phyloP scores from a whole-genome alignment of 495 filamentous ascomycete genomes.

The Xylaria curta region DNA sequence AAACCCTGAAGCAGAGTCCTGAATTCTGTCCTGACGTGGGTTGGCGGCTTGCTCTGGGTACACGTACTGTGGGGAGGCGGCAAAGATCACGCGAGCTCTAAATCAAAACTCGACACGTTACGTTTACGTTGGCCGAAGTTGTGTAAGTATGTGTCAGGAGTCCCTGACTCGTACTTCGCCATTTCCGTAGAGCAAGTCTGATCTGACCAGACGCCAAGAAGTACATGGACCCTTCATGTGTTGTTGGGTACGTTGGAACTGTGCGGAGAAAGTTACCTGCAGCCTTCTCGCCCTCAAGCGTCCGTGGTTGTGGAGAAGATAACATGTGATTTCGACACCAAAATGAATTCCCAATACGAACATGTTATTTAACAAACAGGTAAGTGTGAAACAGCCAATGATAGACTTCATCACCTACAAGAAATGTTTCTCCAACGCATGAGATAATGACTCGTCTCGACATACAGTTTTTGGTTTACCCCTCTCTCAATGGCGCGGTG shows the following conservation, averaged over 20 bases:
- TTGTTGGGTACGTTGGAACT: background rate
- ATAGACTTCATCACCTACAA: background rate
- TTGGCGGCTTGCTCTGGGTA: background rate
- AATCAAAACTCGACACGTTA: background rate
- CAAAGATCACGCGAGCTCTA: background rate
- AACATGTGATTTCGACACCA: background rate
- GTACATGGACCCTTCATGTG: background rate
- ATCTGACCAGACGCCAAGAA: background rate
- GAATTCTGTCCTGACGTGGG: too few species aligned
- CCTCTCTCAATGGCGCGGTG: background rate
- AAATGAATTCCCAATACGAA: background rate
- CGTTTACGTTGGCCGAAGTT: background rate
- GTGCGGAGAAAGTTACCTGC: background rate
- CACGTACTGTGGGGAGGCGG: background rate
- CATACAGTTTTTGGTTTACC: background rate
- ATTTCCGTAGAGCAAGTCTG: background rate
- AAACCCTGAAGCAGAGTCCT: background rate
- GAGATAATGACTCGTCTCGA: background rate
- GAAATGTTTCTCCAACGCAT: background rate
- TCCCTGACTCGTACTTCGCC: background rate
- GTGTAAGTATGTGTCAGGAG: background rate
- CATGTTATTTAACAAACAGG: background rate
- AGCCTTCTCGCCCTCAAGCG: background rate
- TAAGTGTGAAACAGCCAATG: background rate
- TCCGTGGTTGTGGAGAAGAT: background rate